Percentiles rank a stretch among this genome's conserved stretches.
Evolutionary conservation across 805 yeast species (phyloP).

Genomic region (Teunomyces atbi): DNA sequence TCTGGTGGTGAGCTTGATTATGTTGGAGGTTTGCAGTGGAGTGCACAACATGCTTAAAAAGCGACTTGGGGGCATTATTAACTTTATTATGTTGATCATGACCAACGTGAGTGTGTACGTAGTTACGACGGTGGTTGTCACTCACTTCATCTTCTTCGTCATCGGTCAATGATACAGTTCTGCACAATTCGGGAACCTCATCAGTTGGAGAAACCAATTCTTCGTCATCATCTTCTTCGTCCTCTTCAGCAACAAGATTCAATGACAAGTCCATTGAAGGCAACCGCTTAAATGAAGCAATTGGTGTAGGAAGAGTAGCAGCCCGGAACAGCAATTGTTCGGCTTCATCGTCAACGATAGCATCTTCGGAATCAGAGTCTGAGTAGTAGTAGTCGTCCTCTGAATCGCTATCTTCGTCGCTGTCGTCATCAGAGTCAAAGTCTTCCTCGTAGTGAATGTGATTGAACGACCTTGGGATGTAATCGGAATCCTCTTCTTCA

Average conservation of each 20-base stretch:
- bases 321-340: not conserved
- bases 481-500: slow-evolving; percentile 18
- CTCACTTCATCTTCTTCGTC: slow-evolving; percentile 15
- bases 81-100: slow-evolving; percentile 6
- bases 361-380: slow-evolving; percentile 15
- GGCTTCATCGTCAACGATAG: slow-evolving; percentile 1
- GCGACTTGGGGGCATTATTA: not conserved
- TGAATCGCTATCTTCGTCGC: slow-evolving; percentile 15
- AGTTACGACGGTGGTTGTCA: slow-evolving; percentile 2
- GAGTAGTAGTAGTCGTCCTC: slow-evolving; percentile 20
- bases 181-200: slow-evolving; percentile 19
- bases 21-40: slow-evolving; percentile 5
- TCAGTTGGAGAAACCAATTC: slow-evolving; percentile 1
- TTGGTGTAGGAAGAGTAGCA: not conserved
- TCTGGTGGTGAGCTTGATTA: slow-evolving; percentile 17
- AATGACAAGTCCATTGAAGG: slow-evolving; percentile 19
- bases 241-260: slow-evolving; percentile 13
- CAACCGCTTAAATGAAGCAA: slow-evolving; percentile 13
- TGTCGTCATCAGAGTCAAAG: slow-evolving; percentile 23
- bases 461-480: slow-evolving; percentile 6
- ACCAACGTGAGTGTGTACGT: slow-evolving; percentile 2
- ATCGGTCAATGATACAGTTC: slow-evolving; percentile 17
- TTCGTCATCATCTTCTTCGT: slow-evolving; percentile 9
- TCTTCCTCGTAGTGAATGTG: slow-evolving; percentile 8
- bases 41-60: slow-evolving; percentile 1